Percentiles rank a stretch among this genome's conserved stretches.
phyloP scores from a whole-genome alignment of 768 basidiomycete species.

The Suillus discolor region DNA sequence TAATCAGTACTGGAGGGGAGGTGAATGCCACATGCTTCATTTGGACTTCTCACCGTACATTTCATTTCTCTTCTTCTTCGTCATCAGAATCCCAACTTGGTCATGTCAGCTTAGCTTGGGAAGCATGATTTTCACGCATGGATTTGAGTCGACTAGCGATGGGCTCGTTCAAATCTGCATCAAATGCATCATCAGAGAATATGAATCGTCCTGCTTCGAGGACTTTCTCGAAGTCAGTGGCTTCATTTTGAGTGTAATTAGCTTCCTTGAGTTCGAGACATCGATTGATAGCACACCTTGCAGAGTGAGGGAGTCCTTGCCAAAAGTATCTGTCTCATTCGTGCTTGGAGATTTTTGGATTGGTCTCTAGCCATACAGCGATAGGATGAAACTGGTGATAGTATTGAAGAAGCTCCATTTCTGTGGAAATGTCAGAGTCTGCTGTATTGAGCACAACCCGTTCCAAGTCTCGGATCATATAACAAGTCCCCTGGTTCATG shows the following conservation, averaged over 20 bases:
- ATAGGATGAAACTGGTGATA: slow-evolving; percentile 1
- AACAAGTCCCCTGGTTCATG: fast-evolving
- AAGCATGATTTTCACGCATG: no score
- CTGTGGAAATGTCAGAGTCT: slow-evolving; percentile 2
- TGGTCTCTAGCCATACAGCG: neutral
- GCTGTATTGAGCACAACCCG: neutral
- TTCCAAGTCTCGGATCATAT: neutral
- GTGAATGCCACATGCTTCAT: neutral
- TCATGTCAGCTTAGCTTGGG: no score
- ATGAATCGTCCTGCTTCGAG: neutral
- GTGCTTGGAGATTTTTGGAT: neutral
- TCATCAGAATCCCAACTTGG: neutral
- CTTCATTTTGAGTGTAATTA: no score
- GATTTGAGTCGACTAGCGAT: no score
- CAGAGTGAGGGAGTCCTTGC: neutral
- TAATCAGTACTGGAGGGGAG: neutral
- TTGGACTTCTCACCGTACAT: neutral
- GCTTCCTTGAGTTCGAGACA: no score
- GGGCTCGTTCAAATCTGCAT: no score
- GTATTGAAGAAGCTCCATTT: slow-evolving; percentile 2
- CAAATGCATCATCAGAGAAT: no score
- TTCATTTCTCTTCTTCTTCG: neutral
- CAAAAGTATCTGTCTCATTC: slow-evolving; percentile 8
- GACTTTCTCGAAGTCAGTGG: neutral
- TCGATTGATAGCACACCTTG: no score